Percentiles rank a stretch among this genome's conserved stretches.
phyloP scores from a whole-genome alignment of 2,329 filamentous ascomycete species.

The Trichoderma atroviride region DNA sequence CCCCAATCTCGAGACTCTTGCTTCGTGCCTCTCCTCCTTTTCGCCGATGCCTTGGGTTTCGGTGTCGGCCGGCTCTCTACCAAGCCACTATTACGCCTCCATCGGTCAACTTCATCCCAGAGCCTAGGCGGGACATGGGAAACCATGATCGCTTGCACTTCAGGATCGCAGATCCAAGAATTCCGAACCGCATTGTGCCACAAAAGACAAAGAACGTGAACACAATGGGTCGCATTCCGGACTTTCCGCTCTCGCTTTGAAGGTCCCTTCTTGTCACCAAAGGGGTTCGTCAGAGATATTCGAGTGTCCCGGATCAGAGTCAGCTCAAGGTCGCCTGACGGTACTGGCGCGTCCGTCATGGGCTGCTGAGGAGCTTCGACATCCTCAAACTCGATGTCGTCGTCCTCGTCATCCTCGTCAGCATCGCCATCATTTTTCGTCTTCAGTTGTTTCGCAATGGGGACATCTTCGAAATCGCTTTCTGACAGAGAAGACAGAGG shows the following conservation, averaged over 20 bases:
- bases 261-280: conserved; percentile 76
- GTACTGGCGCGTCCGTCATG: conserved; percentile 49
- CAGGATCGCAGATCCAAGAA: conserved; percentile 76
- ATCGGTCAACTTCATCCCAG: conserved; percentile 73
- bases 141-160: conserved; percentile 74
- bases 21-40: conserved; percentile 32
- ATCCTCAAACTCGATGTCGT: conserved; percentile 62
- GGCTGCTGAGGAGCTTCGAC: conserved; percentile 65
- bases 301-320: conserved; percentile 64
- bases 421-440: conserved; percentile 32
- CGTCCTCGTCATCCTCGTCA: conserved; percentile 40
- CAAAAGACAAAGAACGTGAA: conserved; percentile 85
- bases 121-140: conserved; percentile 70
- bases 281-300: conserved; percentile 62
- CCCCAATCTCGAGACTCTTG: conserved; percentile 67
- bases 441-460: conserved; percentile 48
- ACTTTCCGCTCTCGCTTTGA: conserved; percentile 82
- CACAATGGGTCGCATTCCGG: conserved; percentile 76
- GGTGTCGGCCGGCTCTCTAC: conserved; percentile 36
- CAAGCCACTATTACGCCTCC: conserved; percentile 69
- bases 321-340: conserved; percentile 71
- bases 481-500: conserved; percentile 60
- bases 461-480: conserved; percentile 55
- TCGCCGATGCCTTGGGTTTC: conserved; percentile 37
- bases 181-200: conserved; percentile 90